Evolutionary conservation across 2,329 filamentous ascomycete genomes (phyloP), one percentile per base, ranked within the genome.

Genomic region (Didymellaceae sp.): DNA sequence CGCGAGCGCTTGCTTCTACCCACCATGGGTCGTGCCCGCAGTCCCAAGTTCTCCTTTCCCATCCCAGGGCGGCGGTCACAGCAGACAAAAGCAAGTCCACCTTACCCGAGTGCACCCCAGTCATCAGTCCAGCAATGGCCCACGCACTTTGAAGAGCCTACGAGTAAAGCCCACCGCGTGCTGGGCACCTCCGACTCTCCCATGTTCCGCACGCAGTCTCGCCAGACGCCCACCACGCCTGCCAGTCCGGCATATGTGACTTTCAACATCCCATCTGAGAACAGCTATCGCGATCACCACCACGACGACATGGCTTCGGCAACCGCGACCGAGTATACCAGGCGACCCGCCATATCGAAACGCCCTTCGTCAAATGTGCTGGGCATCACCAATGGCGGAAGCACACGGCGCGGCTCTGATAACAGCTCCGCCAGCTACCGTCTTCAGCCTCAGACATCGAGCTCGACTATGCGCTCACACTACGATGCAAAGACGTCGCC

Each of bases 401-500:
- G 62, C 32, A 63, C 58, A 6, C 61, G 60, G 9, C 59, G 58
- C 6, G 61, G 55, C 25, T 70, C 72, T 1, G 61, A 67, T 35
- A 58, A 61, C 46, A 73, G 67, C 44, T 61, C 65, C 11, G 39
- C 61, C 41, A 67, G 62, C 54, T 56, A 62, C 31, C 62, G 61
- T 18, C 47, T 74, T 32, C 59, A 65, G 14, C 61, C 65, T 14
- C 62, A 71, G 35, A 58, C 62, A 10, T 77, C 74, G 7, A 74
- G 62, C 45, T 72, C 70, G 8, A 76, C 74, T 25, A 63, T 76
- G 59, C 73, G 69, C 43, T 75, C 75, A 24, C 72, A 76, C 55
- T 77, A 78, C 62, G 75, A 78, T 43, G 57, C 75, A 24, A 66
- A 71, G 32, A 72, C 54, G 37, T 72, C 71, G 24, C 75, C 76